Evolutionary conservation across 495 filamentous ascomycete species (phyloP).

Genomic region (Podospora appendiculata): DNA sequence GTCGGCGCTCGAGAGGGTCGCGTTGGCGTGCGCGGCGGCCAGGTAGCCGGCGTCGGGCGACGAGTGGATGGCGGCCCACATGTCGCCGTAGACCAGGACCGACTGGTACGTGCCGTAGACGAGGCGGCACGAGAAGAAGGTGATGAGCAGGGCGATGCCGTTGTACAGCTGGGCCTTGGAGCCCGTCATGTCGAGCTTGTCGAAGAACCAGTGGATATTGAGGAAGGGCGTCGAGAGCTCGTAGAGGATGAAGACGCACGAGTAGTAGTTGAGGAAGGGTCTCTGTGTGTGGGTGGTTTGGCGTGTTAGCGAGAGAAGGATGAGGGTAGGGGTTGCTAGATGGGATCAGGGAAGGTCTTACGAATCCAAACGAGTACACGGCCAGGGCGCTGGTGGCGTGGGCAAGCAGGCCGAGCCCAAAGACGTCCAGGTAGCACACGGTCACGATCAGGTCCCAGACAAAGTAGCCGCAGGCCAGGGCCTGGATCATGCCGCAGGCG

Average conservation of each 20-base stretch:
- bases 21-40: conserved; percentile 19
- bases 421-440: conserved; percentile 60
- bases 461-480: conserved; percentile 89
- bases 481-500: conserved; percentile 71
- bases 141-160: conserved; percentile 60
- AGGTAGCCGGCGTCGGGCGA: conserved; percentile 24
- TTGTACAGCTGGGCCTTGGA: conserved; percentile 75
- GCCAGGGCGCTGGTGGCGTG: conserved; percentile 79
- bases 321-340: too few species aligned
- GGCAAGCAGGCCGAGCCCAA: conserved; percentile 82
- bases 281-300: conserved; percentile 49
- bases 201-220: conserved; percentile 99
- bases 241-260: conserved; percentile 87
- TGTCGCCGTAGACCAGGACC: conserved; percentile 65
- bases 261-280: conserved; percentile 92
- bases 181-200: conserved; percentile 93
- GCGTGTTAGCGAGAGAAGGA: neutral
- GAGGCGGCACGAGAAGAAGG: conserved; percentile 85
- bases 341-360: conserved; percentile 46
- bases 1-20: conserved; percentile 25
- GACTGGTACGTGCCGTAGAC: conserved; percentile 88
- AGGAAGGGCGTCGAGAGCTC: conserved; percentile 92
- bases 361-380: conserved; percentile 88
- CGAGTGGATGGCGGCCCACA: conserved; percentile 55
- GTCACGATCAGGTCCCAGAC: conserved; percentile 85